phyloP scores from a whole-genome alignment of 2,329 filamentous ascomycete species.

The Alternaria panax region DNA sequence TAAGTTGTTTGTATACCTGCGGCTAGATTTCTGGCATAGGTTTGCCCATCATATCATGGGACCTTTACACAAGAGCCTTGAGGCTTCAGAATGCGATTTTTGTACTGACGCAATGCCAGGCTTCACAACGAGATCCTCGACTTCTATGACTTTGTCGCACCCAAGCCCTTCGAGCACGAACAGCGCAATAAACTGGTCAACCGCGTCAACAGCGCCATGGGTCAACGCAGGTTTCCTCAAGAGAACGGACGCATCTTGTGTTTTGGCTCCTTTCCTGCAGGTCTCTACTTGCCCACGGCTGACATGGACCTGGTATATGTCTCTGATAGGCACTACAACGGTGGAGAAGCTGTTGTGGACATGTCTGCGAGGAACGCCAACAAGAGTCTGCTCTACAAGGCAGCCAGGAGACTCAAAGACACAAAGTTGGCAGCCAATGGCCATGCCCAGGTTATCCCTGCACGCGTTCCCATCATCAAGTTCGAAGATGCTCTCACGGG shows the following conservation, averaged over 20 bases:
- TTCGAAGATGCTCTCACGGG: conserved; percentile 80
- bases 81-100: neutral
- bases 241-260: conserved; percentile 67
- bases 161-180: conserved; percentile 76
- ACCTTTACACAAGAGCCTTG: neutral
- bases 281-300: conserved; percentile 75
- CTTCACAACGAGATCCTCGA: conserved; percentile 89
- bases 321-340: conserved; percentile 66
- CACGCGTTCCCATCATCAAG: conserved; percentile 92
- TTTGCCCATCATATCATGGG: neutral
- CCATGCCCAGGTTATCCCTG: conserved; percentile 71
- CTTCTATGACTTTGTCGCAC: conserved; percentile 85
- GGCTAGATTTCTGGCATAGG: neutral
- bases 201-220: conserved; percentile 69
- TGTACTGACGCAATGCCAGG: conserved; percentile 53
- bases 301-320: conserved; percentile 95
- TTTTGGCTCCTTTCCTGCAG: conserved; percentile 95
- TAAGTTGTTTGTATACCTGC: neutral
- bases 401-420: conserved; percentile 65
- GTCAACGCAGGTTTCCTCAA: conserved; percentile 26
- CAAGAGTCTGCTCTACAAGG: conserved; percentile 65
- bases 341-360: conserved; percentile 52
- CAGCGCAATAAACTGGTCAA: conserved; percentile 77
- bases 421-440: conserved; percentile 63
- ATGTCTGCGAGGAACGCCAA: conserved; percentile 53